phyloP scores from a whole-genome alignment of 1,284 basidiomycete species.

The Laetiporus sulphureus region DNA sequence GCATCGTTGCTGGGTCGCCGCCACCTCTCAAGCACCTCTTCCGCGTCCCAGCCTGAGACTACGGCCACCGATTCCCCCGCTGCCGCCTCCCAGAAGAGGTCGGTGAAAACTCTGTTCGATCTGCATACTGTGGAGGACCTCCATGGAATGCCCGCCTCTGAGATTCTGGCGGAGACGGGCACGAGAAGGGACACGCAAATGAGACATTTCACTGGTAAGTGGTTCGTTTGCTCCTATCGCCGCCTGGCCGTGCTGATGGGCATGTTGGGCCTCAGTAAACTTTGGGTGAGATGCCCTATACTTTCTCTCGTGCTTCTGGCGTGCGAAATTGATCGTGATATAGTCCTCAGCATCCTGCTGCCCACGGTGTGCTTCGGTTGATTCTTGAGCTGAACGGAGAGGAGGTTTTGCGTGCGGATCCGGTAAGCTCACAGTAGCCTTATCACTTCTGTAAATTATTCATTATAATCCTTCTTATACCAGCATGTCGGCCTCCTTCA shows the following conservation, averaged over 20 bases:
- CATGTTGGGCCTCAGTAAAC: conserved; percentile 54
- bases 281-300: conserved; percentile 56
- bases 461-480: conserved; percentile 4
- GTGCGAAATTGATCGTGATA: conserved; percentile 1
- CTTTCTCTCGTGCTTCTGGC: not conserved
- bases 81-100: conserved; percentile 21
- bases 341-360: conserved; percentile 96
- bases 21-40: conserved; percentile 16
- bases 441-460: not conserved
- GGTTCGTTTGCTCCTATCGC: conserved; percentile 7
- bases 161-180: conserved; percentile 75
- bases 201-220: conserved; percentile 86
- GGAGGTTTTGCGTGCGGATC: conserved; percentile 86
- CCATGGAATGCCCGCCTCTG: conserved; percentile 68
- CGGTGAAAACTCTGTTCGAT: conserved; percentile 45
- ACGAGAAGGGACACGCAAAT: conserved; percentile 75
- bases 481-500: conserved; percentile 96
- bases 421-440: conserved; percentile 42
- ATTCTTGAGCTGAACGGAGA: conserved; percentile 98
- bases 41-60: conserved; percentile 19
- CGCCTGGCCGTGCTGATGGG: conserved; percentile 4
- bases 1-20: conserved; percentile 16
- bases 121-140: conserved; percentile 77
- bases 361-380: conserved; percentile 96
- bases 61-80: conserved; percentile 11